A percentile compares a stretch with the other conserved stretches of the same genome.
phyloP scores from a whole-genome alignment of 2,329 filamentous ascomycete species.

The Neonectria ditissima region DNA sequence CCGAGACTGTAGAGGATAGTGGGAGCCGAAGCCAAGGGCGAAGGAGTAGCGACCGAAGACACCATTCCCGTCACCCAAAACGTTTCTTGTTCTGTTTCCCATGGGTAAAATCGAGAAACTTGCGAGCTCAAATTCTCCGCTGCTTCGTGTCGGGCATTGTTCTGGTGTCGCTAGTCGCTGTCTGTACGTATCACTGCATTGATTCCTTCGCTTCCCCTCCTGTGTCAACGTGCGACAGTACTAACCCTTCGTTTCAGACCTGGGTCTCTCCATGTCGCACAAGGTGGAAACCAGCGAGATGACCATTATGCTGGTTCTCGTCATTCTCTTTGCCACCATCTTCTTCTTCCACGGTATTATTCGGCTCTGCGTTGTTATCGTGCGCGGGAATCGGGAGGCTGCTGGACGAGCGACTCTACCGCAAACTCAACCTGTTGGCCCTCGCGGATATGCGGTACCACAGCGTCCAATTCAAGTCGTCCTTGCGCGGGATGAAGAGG shows the following conservation, averaged over 20 bases:
- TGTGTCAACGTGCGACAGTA: background rate
- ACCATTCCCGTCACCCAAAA: constrained; percentile 46
- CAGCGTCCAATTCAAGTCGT: constrained; percentile 80
- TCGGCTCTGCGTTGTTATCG: constrained; percentile 75
- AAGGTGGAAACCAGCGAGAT: constrained; percentile 76
- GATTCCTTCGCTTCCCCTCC: no score
- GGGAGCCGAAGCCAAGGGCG: background rate
- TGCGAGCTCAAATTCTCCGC: constrained; percentile 67
- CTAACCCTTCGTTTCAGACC: constrained; percentile 65
- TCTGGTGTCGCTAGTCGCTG: constrained; percentile 66
- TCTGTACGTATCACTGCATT: constrained; percentile 68
- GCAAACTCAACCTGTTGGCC: constrained; percentile 63
- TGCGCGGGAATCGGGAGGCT: constrained; percentile 58
- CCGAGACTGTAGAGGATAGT: background rate
- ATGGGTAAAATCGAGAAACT: constrained; percentile 64
- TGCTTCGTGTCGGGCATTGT: constrained; percentile 75
- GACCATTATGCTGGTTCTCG: constrained; percentile 82
- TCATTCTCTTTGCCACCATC: constrained; percentile 79
- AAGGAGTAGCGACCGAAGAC: constrained; percentile 7
- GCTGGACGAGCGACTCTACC: constrained; percentile 40
- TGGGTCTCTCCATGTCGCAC: constrained; percentile 76
- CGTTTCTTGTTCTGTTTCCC: constrained; percentile 67
- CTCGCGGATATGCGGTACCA: constrained; percentile 77
- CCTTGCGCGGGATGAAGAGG: constrained; percentile 80
- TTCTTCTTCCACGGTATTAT: constrained; percentile 86